Evolutionary conservation across 306 rosid genomes (phyloP), one percentile per base, ranked within the genome.

Genomic region (Vicia faba): DNA sequence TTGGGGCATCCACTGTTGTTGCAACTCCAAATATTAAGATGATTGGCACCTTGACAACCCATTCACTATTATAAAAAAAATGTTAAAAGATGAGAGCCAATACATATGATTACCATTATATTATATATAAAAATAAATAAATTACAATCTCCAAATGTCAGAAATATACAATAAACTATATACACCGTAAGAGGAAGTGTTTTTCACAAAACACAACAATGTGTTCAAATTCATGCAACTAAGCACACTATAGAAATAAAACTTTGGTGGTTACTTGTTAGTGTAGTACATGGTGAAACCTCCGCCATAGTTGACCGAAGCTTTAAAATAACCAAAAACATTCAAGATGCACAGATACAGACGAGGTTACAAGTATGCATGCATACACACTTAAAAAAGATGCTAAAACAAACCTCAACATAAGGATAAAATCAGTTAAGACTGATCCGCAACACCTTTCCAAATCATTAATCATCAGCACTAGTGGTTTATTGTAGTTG

Each of bases 11-110:
- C 76, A 93, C 76, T 62, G 95, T 83, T 4, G 97, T 93, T 31
- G 87, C 80, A 80, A 90, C 95, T 75, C 98, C 98, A 88, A 90
- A 86, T 68, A 93, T 61, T 71, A 93, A 64, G 80, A 90, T 82
- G 38, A 90, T 62, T 44, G 98, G 98, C 66, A 93, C 74, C 84
- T 88, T 93, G 64, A 81, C 66, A 77, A 75, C 80, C 98, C 97
- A 93, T 88, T 93, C 97, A 36, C 98, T 93, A 79, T 40, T 57
- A 69, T 56, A 78, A 67, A 76, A 29, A 28, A 50, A 63, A 70
- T 49, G 68, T 23, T 29, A 70, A 56, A 11, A 69, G 56, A 57
- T 43, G 7, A 39, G 64, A 78, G 51, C 26, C 29, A 54, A 39
- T 48, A 45, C 64, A 67, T 7, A 78, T 70, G 46, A 75, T 63